Evolutionary conservation across 106 monocot species (phyloP), one percentile per base, ranked within the genome.

Genomic region (Posidonia australis): DNA sequence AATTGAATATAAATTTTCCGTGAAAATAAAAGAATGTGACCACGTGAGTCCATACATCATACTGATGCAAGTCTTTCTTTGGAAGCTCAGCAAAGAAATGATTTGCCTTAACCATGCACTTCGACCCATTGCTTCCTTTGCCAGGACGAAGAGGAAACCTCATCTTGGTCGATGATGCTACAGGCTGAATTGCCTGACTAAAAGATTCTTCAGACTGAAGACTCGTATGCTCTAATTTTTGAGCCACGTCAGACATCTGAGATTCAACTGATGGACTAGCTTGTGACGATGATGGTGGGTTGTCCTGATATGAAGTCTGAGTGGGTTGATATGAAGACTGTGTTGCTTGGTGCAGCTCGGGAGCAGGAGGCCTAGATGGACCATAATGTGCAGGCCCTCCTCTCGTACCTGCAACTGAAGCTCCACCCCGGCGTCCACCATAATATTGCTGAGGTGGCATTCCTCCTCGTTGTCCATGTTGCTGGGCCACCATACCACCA

Each of bases 311-410:
- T 49, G 54, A 65, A 46, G 66, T 32, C 71, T 73, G 74, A 44
- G 72, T 56, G 58, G 84, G 77, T 67, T 84, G 82, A 57, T 70
- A 59, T 28, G 44, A 68, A 60, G 65, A 25, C 67, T 77, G 72
- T 46, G 76, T 67, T 59, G 90, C 90, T 90, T 96, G 96, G 84
- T 79, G 90, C 96, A 96, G 84, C 77, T 96, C 84, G 80, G 96
- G 82, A 79, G 30, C 66, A 28, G 73, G 70, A 56, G 69, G 72
- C 72, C 74, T 77, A 12, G 83, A 81, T 36, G 86, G 81, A 70
- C 67, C 76, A 58, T 67, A 54, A 70, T 80, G 20, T 47, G 51
- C 69, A 10, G 71, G 69, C 51, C 44, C 67, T 32, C 79, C 76
- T 60, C 57, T 73, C 9, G 78, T 77, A 55, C 74, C 67, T 31